These are phyloP conservation scores for Cladosporium sp. DNA, from an alignment of 2,329 filamentous ascomycete species.

Conservation along the genomic window DNA sequence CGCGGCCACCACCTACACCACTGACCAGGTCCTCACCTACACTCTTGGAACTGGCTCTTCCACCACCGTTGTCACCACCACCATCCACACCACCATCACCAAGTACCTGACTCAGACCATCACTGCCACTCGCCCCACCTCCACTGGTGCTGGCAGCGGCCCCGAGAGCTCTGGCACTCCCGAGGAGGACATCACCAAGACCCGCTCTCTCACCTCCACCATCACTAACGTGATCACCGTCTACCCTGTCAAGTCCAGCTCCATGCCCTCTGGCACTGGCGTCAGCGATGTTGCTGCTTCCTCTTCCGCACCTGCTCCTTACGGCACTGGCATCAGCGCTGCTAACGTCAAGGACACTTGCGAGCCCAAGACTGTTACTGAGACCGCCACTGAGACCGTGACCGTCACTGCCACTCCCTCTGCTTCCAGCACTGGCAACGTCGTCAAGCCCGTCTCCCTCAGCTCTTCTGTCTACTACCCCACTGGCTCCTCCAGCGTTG, in stretches of 20 bases:
- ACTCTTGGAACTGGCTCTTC: slow-evolving; percentile 37
- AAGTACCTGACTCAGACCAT: slow-evolving; percentile 33
- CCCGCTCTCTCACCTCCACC: slow-evolving; percentile 35
- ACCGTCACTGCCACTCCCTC: slow-evolving; percentile 29
- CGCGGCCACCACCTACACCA: slow-evolving; percentile 30
- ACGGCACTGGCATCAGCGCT: slow-evolving; percentile 20
- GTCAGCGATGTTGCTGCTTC: slow-evolving; percentile 10
- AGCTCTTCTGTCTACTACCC: slow-evolving; percentile 32
- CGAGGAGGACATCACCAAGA: slow-evolving; percentile 26
- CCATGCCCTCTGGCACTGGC: not conserved
- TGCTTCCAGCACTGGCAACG: slow-evolving; percentile 20
- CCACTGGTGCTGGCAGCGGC: slow-evolving; percentile 16
- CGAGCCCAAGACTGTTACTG: slow-evolving; percentile 35
- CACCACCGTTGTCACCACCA: slow-evolving; percentile 37
- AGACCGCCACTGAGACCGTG: slow-evolving; percentile 37
- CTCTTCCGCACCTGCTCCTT: slow-evolving; percentile 8
- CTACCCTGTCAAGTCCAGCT: slow-evolving; percentile 28
- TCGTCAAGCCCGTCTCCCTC: slow-evolving; percentile 27
- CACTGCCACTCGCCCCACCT: slow-evolving; percentile 27
- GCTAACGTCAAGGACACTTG: slow-evolving; percentile 24
- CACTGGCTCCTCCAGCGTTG: slow-evolving; percentile 22
- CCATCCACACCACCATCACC: slow-evolving; percentile 37
- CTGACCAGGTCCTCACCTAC: slow-evolving; percentile 37
- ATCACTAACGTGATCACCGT: slow-evolving; percentile 38
- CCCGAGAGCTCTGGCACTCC: slow-evolving; percentile 6